A percentile compares a stretch with the other conserved stretches of the same genome.
Conservation (phyloP, 108 stramenopile genomes). For the Stephanodiscus minutulus region DNA sequence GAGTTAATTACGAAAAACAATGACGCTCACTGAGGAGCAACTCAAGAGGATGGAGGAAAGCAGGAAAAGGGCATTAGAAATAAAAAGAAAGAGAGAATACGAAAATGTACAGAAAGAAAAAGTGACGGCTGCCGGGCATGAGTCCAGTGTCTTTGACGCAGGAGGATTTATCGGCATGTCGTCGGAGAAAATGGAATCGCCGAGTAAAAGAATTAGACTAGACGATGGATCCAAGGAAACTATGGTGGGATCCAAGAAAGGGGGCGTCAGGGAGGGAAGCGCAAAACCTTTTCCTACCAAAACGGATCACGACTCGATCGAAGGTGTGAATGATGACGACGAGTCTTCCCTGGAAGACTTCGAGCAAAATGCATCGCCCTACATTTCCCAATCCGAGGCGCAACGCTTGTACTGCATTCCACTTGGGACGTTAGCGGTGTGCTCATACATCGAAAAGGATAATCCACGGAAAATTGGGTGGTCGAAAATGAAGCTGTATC, state of each 20-base stretch:
- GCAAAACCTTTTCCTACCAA: conserved; percentile 1
- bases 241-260: conserved; percentile 1
- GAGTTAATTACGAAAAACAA: conserved; percentile 11
- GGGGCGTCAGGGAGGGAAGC: neutral
- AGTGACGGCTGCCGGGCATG: neutral
- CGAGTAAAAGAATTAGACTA: conserved; percentile 8
- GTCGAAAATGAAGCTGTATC: conserved; percentile 77
- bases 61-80: conserved; percentile 70
- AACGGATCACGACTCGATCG: conserved; percentile 1
- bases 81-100: conserved; percentile 50
- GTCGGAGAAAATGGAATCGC: conserved; percentile 11
- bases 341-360: conserved; percentile 76
- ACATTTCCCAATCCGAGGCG: conserved; percentile 75
- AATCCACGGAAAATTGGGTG: conserved; percentile 74
- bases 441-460: conserved; percentile 56
- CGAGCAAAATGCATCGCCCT: conserved; percentile 67
- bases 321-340: conserved; percentile 33
- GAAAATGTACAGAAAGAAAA: conserved; percentile 28
- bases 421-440: conserved; percentile 79
- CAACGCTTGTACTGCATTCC: conserved; percentile 75
- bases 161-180: conserved; percentile 22
- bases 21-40: conserved; percentile 78
- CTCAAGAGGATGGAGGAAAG: conserved; percentile 73
- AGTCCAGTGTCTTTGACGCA: neutral
- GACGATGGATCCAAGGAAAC: conserved; percentile 13